A percentile compares a stretch with the other conserved stretches of the same genome.
phyloP scores from a whole-genome alignment of 441 rosid genomes.

The Erodium chrysanthum region DNA sequence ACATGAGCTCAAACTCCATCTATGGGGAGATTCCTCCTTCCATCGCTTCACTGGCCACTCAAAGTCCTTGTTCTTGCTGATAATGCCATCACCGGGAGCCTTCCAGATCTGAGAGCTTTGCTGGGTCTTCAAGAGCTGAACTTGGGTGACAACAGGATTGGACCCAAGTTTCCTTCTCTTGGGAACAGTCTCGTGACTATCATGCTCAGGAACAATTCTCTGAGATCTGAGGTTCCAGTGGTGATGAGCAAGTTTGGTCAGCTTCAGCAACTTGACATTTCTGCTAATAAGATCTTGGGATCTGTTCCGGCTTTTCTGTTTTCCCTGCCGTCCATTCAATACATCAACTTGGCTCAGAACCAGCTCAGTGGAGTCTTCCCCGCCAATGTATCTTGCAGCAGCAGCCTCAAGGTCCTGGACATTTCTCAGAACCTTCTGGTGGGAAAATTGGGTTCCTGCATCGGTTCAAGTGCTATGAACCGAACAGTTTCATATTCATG shows the following conservation, averaged over 20 bases:
- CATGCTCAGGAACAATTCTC: constrained; percentile 46
- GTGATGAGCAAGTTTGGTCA: constrained; percentile 31
- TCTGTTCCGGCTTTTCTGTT: constrained; percentile 51
- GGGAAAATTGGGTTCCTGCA: constrained; percentile 59
- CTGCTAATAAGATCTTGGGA: constrained; percentile 47
- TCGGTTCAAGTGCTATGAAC: constrained; percentile 31
- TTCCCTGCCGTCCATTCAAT: constrained; percentile 46
- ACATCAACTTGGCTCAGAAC: constrained; percentile 45
- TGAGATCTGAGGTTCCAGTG: constrained; percentile 51
- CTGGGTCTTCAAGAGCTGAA: constrained; percentile 39
- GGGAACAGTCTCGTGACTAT: constrained; percentile 35
- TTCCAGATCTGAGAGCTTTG: constrained; percentile 48
- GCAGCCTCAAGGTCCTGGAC: constrained; percentile 43
- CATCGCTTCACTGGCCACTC: constrained; percentile 42
- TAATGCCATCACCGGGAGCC: constrained; percentile 53
- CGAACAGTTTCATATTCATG: constrained; percentile 52
- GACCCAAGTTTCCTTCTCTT: constrained; percentile 55
- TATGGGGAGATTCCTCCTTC: constrained; percentile 45
- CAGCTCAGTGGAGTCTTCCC: constrained; percentile 49
- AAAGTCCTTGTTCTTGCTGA: constrained; percentile 44
- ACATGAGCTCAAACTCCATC: constrained; percentile 71
- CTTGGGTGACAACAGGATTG: constrained; percentile 47
- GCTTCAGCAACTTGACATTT: constrained; percentile 54
- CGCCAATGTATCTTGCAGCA: constrained; percentile 34
- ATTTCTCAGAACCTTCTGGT: constrained; percentile 59